A percentile compares a stretch with the other conserved stretches of the same genome.
phyloP scores from a whole-genome alignment of 2,329 filamentous ascomycete genomes.

The Monilinia fructigena region DNA sequence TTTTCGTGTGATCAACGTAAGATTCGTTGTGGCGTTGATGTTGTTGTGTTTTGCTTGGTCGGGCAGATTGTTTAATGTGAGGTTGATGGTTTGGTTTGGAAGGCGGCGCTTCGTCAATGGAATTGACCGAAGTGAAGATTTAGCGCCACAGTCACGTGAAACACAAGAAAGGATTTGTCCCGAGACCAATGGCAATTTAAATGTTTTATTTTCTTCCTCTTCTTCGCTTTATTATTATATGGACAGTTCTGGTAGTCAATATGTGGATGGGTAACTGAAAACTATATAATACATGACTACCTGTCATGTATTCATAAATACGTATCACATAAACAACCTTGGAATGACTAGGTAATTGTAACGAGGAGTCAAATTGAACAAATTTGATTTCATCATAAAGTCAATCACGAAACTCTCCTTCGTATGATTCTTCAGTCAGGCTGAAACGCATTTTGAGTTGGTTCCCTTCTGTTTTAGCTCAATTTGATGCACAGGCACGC shows the following conservation, averaged over 20 bases:
- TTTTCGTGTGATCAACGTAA: constrained; percentile 17
- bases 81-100: constrained; percentile 12
- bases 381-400: too few species aligned
- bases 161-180: too few species aligned
- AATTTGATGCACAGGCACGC: background rate
- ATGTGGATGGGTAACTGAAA: too few species aligned
- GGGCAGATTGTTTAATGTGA: constrained; percentile 16
- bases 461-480: background rate
- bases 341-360: too few species aligned
- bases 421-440: background rate
- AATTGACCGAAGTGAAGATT: constrained; percentile 2
- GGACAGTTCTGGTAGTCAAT: too few species aligned
- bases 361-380: too few species aligned
- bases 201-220: too few species aligned
- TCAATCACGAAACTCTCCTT: too few species aligned
- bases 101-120: constrained; percentile 17
- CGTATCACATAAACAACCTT: too few species aligned
- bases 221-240: too few species aligned
- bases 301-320: too few species aligned
- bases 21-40: constrained; percentile 31
- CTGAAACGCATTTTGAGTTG: background rate
- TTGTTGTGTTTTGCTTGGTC: constrained; percentile 23
- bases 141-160: constrained; percentile 14
- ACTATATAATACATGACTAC: background rate
- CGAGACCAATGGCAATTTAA: too few species aligned